phyloP scores from a whole-genome alignment of 345 rosid species.

The Eucalyptus globulus region DNA sequence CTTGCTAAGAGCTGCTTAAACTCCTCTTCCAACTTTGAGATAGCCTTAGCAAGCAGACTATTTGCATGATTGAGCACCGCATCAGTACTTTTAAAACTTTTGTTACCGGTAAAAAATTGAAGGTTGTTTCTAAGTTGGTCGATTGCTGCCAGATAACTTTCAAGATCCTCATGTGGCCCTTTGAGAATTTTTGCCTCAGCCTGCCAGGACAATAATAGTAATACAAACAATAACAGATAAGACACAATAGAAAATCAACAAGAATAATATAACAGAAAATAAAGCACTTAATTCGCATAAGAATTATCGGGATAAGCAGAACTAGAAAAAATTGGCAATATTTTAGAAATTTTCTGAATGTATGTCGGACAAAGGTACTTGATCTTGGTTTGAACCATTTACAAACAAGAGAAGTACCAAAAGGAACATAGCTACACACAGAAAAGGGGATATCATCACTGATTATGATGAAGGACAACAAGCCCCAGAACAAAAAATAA shows the following conservation, averaged over 20 bases:
- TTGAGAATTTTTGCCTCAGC: slow-evolving; percentile 89
- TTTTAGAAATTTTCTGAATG: background rate
- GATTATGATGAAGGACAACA: background rate
- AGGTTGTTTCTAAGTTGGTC: slow-evolving; percentile 76
- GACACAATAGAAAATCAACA: background rate
- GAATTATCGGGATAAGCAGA: background rate
- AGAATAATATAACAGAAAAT: background rate
- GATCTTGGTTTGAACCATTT: background rate
- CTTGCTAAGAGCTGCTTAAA: slow-evolving; percentile 68
- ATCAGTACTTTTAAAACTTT: slow-evolving; percentile 66
- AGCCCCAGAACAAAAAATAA: background rate
- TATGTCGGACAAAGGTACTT: background rate
- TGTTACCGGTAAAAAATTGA: slow-evolving; percentile 53
- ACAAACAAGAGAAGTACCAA: background rate
- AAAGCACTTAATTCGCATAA: background rate
- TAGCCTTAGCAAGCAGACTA: slow-evolving; percentile 78
- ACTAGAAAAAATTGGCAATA: background rate
- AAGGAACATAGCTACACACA: background rate
- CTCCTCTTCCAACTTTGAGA: slow-evolving; percentile 91
- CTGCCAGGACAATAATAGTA: slow-evolving; percentile 26
- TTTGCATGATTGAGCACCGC: slow-evolving; percentile 60
- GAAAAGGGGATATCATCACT: background rate
- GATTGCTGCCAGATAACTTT: slow-evolving; percentile 82
- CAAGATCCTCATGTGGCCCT: slow-evolving; percentile 94
- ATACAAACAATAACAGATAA: background rate